These are phyloP conservation scores for Colletotrichum simmondsii DNA, from an alignment of 2,329 filamentous ascomycete species.

Conservation along the genomic window DNA sequence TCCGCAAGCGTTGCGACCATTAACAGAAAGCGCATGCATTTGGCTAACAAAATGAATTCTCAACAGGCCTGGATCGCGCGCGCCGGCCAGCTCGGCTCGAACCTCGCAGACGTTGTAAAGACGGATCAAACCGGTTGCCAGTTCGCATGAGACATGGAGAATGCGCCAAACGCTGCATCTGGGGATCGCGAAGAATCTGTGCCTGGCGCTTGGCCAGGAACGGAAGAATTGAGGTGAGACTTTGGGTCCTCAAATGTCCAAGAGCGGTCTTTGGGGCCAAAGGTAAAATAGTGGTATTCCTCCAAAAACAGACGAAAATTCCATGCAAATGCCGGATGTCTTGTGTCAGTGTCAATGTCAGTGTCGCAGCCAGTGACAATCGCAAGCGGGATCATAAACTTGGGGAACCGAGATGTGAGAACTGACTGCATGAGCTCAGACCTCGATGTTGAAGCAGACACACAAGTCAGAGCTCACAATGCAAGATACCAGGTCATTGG, in stretches of 20 bases:
- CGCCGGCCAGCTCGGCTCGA: conserved; percentile 40
- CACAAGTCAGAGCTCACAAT: background rate
- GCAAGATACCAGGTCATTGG: background rate
- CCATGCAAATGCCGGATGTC: background rate
- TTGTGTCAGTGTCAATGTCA: background rate
- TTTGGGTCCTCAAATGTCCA: background rate
- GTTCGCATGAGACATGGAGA: conserved; percentile 34
- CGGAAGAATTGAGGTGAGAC: background rate
- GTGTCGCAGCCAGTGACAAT: background rate
- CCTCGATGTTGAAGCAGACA: background rate
- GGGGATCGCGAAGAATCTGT: conserved; percentile 1
- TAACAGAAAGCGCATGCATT: background rate
- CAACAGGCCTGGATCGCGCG: conserved; percentile 41
- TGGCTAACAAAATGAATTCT: background rate
- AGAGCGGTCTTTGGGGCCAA: background rate
- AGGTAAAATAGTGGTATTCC: background rate
- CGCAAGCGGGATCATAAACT: background rate
- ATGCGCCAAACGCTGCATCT: background rate
- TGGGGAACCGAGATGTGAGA: too few relatives aligned
- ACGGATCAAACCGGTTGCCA: conserved; percentile 41
- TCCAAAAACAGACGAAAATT: background rate
- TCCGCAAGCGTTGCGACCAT: background rate
- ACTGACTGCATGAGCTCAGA: background rate
- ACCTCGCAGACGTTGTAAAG: conserved; percentile 40
- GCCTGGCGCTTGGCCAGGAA: conserved; percentile 19